A percentile compares a stretch with the other conserved stretches of the same genome.
Evolutionary conservation across 495 filamentous ascomycete genomes (phyloP).

Genomic region (Aeminium ludgeri): DNA sequence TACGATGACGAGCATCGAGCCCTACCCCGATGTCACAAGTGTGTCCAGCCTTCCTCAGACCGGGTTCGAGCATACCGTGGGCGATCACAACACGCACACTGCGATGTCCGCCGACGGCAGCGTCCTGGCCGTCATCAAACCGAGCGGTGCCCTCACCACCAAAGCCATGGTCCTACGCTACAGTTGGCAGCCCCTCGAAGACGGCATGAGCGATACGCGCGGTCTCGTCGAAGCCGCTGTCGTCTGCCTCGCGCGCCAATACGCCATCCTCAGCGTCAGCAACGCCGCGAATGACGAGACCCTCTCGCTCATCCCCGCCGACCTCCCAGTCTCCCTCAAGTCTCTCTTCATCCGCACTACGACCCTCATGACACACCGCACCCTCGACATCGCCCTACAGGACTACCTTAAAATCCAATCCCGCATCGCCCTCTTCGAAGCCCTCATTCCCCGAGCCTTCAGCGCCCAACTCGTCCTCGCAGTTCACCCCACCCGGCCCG

Average conservation of each 20-base stretch:
- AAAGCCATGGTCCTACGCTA: conserved; percentile 18
- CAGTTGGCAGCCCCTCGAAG: conserved; percentile 11
- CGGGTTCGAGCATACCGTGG: conserved; percentile 39
- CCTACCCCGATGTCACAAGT: conserved; percentile 41
- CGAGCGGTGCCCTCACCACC: conserved; percentile 48
- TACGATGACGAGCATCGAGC: conserved; percentile 47
- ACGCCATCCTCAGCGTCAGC: conserved; percentile 36
- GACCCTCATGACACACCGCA: conserved; percentile 36
- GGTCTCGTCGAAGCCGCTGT: conserved; percentile 25
- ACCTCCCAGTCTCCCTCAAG: conserved; percentile 31
- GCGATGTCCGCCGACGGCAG: conserved; percentile 62
- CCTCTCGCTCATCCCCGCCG: conserved; percentile 34
- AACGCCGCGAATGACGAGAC: conserved; percentile 58
- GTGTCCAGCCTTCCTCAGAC: conserved; percentile 54
- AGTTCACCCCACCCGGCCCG: too few relatives aligned
- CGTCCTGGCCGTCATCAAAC: conserved; percentile 44
- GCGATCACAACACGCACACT: conserved; percentile 18
- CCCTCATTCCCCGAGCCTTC: conserved; percentile 27
- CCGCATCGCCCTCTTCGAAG: conserved; percentile 5
- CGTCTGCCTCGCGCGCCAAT: conserved; percentile 43
- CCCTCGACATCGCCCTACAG: conserved; percentile 8
- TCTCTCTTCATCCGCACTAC: conserved; percentile 47
- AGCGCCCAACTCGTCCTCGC: conserved; percentile 47
- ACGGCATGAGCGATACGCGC: conserved; percentile 9
- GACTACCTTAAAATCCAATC: too few relatives aligned